These are phyloP conservation scores for Papiliotrema terrestris DNA, from an alignment of 1,284 basidiomycete genomes.

Conservation along the genomic window DNA sequence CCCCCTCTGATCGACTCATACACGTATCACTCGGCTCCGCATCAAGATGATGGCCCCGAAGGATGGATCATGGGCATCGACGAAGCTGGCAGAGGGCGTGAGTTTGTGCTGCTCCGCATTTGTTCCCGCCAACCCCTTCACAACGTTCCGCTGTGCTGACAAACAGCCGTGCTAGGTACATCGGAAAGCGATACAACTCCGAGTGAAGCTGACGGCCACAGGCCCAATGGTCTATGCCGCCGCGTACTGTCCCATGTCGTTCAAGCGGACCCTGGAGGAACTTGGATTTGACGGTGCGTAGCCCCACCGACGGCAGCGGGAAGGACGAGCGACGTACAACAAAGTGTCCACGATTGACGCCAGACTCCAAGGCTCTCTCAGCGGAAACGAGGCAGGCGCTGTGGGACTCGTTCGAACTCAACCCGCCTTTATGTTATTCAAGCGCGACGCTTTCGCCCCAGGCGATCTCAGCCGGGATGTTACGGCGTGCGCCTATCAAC, in stretches of 20 bases:
- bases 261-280: slow-evolving; percentile 67
- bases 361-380: slow-evolving; percentile 83
- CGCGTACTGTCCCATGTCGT: slow-evolving; percentile 82
- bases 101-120: slow-evolving; percentile 21
- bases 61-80: slow-evolving; percentile 82
- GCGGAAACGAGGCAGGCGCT: slow-evolving; percentile 61
- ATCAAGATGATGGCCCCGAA: slow-evolving; percentile 40
- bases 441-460: slow-evolving; percentile 64
- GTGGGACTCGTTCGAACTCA: slow-evolving; percentile 36
- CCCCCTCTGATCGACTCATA: slow-evolving; percentile 68
- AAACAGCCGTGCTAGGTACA: slow-evolving; percentile 66
- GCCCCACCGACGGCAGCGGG: neutral
- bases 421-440: slow-evolving; percentile 33
- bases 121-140: too few relatives aligned
- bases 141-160: slow-evolving; percentile 4
- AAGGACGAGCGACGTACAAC: slow-evolving; percentile 5
- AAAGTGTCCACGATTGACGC: slow-evolving; percentile 47
- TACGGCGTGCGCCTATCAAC: slow-evolving; percentile 75
- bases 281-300: slow-evolving; percentile 76
- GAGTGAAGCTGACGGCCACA: slow-evolving; percentile 9
- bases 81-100: slow-evolving; percentile 87
- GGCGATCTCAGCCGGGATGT: slow-evolving; percentile 88
- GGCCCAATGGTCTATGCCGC: slow-evolving; percentile 90
- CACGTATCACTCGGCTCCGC: slow-evolving; percentile 75
- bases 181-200: neutral